phyloP scores from a whole-genome alignment of 1,284 basidiomycete genomes.

The Flammula alnicola region DNA sequence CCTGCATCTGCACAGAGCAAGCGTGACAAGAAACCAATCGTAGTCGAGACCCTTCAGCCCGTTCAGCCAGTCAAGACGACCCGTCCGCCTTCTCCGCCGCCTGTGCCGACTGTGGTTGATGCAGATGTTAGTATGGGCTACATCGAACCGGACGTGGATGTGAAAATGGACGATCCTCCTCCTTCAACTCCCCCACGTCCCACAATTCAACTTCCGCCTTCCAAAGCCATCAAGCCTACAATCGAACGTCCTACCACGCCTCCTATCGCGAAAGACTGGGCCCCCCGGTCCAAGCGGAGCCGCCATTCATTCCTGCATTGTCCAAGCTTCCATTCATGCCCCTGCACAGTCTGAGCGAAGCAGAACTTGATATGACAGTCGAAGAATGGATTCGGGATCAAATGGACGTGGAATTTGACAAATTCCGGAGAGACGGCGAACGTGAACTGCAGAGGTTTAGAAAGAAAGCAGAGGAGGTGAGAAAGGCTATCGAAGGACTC shows the following conservation, averaged over 20 bases:
- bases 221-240: not conserved
- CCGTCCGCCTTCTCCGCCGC: conserved; percentile 6
- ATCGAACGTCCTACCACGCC: not conserved
- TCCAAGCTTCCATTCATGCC: conserved; percentile 45
- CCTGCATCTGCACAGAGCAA: conserved; percentile 5
- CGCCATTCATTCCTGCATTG: conserved; percentile 23
- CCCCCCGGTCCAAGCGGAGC: conserved; percentile 8
- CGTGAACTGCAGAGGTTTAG: conserved; percentile 61
- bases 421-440: conserved; percentile 65
- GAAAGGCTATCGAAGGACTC: conserved; percentile 43
- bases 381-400: conserved; percentile 80
- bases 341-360: conserved; percentile 52
- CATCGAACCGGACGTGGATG: conserved; percentile 11
- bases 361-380: conserved; percentile 73
- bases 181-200: conserved; percentile 18
- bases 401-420: conserved; percentile 64
- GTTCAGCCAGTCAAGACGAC: conserved; percentile 4
- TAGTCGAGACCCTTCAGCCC: conserved; percentile 14
- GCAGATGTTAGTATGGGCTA: conserved; percentile 16
- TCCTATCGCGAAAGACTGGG: conserved; percentile 5
- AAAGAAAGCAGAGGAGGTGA: conserved; percentile 60
- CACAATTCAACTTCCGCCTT: not conserved
- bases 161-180: conserved; percentile 11
- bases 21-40: conserved; percentile 8
- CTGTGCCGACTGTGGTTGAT: not conserved